Percentiles rank a stretch among this genome's conserved stretches.
phyloP scores from a whole-genome alignment of 2,329 filamentous ascomycete genomes.

The Diaporthe batatas region DNA sequence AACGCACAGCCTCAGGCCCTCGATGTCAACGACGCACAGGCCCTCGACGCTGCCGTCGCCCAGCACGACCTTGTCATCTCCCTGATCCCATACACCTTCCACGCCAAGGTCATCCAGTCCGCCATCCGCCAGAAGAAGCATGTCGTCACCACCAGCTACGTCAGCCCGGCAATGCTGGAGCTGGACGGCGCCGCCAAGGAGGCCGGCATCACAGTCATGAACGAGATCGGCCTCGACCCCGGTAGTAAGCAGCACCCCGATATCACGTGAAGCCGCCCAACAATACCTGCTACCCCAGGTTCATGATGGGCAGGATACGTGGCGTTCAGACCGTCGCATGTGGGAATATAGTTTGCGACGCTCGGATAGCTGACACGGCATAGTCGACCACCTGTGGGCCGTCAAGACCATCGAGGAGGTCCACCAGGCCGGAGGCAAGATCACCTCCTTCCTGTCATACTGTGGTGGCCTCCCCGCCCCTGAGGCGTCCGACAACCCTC shows the following conservation, averaged over 20 bases:
- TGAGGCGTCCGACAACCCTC: slow-evolving; percentile 86
- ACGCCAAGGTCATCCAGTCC: slow-evolving; percentile 90
- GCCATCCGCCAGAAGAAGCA: slow-evolving; percentile 95
- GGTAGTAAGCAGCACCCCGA: slow-evolving; percentile 56
- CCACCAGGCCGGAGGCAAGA: slow-evolving; percentile 89
- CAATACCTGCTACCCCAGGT: neutral
- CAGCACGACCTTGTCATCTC: slow-evolving; percentile 84
- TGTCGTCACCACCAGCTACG: slow-evolving; percentile 95
- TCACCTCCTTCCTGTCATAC: slow-evolving; percentile 84
- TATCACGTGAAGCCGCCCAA: neutral
- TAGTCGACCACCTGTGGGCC: slow-evolving; percentile 79
- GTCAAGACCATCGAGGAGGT: slow-evolving; percentile 90
- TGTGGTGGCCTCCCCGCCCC: slow-evolving; percentile 83
- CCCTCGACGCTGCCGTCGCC: slow-evolving; percentile 83
- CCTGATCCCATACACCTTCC: slow-evolving; percentile 93
- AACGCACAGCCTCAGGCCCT: slow-evolving; percentile 83
- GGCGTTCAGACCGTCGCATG: neutral
- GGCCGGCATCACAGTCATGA: slow-evolving; percentile 96
- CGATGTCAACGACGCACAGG: slow-evolving; percentile 82
- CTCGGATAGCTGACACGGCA: slow-evolving; percentile 2
- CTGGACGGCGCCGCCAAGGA: slow-evolving; percentile 86
- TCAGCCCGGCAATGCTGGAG: slow-evolving; percentile 92
- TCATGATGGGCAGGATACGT: neutral
- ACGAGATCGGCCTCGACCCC: slow-evolving; percentile 88
- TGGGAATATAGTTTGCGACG: neutral